Conservation (phyloP, 1,284 basidiomycete species). For the Xerocomus cyaneibrunnescens region DNA sequence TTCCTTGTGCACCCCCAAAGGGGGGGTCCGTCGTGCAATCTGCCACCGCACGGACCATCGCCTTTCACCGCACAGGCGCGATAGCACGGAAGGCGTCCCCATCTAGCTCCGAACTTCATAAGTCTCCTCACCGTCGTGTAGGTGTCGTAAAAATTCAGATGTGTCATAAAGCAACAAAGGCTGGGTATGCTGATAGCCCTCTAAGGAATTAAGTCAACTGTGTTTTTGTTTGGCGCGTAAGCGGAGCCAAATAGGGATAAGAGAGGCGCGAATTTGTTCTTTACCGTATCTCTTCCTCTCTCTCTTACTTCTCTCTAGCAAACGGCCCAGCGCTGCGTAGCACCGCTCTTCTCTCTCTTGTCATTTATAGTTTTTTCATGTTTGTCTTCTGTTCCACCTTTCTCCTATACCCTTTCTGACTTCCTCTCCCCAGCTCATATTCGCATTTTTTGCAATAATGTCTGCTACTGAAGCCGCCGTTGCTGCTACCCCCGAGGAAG, state of each 20-base stretch:
- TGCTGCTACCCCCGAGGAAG: constrained; percentile 52
- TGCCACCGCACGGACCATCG: constrained; percentile 37
- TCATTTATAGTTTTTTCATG: constrained; percentile 48
- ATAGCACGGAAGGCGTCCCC: neutral
- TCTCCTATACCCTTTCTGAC: constrained; percentile 16
- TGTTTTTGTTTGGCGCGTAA: constrained; percentile 42
- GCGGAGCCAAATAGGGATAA: constrained; percentile 53
- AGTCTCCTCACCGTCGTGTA: neutral
- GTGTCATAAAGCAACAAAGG: constrained; percentile 1
- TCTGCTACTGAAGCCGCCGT: constrained; percentile 64
- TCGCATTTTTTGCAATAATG: constrained; percentile 68
- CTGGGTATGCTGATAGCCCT: constrained; percentile 8
- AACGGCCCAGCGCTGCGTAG: constrained; percentile 51
- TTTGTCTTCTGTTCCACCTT: constrained; percentile 31
- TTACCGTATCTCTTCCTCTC: constrained; percentile 50
- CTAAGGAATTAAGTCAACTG: constrained; percentile 33
- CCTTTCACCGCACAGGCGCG: neutral
- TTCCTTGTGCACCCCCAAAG: constrained; percentile 8
- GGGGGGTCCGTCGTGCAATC: constrained; percentile 18
- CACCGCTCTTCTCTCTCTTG: constrained; percentile 52
- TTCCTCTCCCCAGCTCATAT: constrained; percentile 45
- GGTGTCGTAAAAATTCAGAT: constrained; percentile 3
- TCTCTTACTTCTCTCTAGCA: constrained; percentile 42
- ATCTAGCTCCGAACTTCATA: neutral
- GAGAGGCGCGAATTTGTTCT: constrained; percentile 40